Percentiles rank a stretch among this genome's conserved stretches.
phyloP scores from a whole-genome alignment of 1,139 yeast genomes.

The Yamadazyma sp. region DNA sequence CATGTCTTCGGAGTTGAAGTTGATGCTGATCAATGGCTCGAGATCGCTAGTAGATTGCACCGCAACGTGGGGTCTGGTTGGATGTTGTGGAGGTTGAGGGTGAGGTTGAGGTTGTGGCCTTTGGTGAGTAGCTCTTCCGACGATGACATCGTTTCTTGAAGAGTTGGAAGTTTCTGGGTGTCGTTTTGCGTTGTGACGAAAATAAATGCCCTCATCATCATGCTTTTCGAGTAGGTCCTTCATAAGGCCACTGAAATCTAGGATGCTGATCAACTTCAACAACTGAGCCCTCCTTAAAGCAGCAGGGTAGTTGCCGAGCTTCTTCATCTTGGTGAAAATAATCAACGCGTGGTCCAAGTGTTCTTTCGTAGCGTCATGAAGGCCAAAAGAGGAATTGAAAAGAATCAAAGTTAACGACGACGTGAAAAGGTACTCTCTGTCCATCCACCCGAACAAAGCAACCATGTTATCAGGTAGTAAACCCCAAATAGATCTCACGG shows the following conservation, averaged over 20 bases:
- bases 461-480: conserved; percentile 74
- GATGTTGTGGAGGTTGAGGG: background rate
- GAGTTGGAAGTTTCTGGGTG: background rate
- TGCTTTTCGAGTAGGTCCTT: conserved; percentile 55
- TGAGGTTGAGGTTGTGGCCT: background rate
- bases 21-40: conserved; percentile 15
- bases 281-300: conserved; percentile 72
- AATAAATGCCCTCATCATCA: conserved; percentile 41
- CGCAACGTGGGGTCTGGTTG: background rate
- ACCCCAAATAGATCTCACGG: conserved; percentile 73
- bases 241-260: conserved; percentile 72
- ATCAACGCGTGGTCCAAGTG: conserved; percentile 73
- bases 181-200: background rate
- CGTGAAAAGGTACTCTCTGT: conserved; percentile 79
- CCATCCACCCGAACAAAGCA: conserved; percentile 87
- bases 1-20: conserved; percentile 17
- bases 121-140: background rate
- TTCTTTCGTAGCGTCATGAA: conserved; percentile 70
- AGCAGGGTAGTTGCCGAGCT: conserved; percentile 76
- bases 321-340: conserved; percentile 72
- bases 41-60: conserved; percentile 2
- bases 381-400: conserved; percentile 81
- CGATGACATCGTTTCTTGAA: too few species aligned
- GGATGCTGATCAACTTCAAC: conserved; percentile 58
- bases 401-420: conserved; percentile 76